Evolutionary conservation across 2,329 filamentous ascomycete species (phyloP).

Genomic region (Neophaeococcomyces mojaviensis): DNA sequence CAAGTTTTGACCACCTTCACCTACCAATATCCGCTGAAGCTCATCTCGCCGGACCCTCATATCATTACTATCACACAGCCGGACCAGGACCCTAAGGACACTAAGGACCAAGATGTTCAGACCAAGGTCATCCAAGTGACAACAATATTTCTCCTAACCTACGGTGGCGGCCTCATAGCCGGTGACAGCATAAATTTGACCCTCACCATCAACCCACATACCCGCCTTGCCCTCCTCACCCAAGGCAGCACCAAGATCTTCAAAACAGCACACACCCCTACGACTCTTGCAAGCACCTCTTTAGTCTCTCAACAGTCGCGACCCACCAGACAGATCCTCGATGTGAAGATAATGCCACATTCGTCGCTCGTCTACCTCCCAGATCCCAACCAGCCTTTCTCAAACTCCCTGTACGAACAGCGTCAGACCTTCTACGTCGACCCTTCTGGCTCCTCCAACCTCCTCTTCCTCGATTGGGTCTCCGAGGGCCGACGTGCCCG

Average conservation of each 20-base stretch:
- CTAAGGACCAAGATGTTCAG: conserved; percentile 41
- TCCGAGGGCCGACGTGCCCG: conserved; percentile 76
- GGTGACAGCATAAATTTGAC: conserved; percentile 73
- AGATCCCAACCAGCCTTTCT: conserved; percentile 89
- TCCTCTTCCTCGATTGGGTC: conserved; percentile 91
- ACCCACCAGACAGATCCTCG: conserved; percentile 41
- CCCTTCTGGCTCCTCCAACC: conserved; percentile 41
- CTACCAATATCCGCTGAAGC: conserved; percentile 91
- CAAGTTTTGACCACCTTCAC: conserved; percentile 67
- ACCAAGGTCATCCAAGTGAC: conserved; percentile 41
- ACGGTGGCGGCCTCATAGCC: conserved; percentile 85
- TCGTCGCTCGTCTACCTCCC: conserved; percentile 62
- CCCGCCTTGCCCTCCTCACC: conserved; percentile 57
- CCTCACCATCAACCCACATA: conserved; percentile 56
- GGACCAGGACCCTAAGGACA: conserved; percentile 48
- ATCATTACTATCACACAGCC: neutral
- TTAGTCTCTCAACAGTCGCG: neutral
- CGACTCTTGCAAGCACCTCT: neutral
- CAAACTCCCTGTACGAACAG: conserved; percentile 75
- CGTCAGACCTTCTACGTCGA: conserved; percentile 65
- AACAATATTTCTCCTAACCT: conserved; percentile 77
- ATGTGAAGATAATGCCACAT: conserved; percentile 40
- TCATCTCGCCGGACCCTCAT: conserved; percentile 67
- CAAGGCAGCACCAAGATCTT: conserved; percentile 93
- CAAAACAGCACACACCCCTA: conserved; percentile 53